A percentile compares a stretch with the other conserved stretches of the same genome.
These are phyloP conservation scores for Knoxdaviesia proteae DNA, from an alignment of 2,329 filamentous ascomycete genomes.

Conservation along the genomic window DNA sequence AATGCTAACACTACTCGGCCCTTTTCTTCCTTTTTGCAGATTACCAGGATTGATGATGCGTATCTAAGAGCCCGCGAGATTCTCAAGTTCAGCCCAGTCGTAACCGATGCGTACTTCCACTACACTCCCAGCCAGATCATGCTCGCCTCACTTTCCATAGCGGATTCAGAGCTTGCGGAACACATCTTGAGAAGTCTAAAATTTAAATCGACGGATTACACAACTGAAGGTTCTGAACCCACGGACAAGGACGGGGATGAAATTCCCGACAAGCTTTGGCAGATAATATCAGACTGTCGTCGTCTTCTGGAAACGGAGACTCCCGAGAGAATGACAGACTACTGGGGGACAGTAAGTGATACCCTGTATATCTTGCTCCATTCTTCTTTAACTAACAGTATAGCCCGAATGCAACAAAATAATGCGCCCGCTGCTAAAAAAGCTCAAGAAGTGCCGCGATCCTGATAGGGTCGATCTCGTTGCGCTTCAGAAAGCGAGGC, in stretches of 20 bases:
- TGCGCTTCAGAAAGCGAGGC: conserved; percentile 42
- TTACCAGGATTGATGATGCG: conserved; percentile 31
- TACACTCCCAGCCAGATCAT: conserved; percentile 90
- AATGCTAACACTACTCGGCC: background rate
- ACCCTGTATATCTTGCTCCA: background rate
- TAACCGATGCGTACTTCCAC: conserved; percentile 94
- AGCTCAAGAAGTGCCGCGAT: conserved; percentile 53
- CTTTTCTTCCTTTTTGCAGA: conserved; percentile 4
- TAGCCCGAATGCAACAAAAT: conserved; percentile 24
- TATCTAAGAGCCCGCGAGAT: conserved; percentile 54
- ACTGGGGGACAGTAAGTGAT: conserved; percentile 28
- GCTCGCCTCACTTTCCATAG: conserved; percentile 59
- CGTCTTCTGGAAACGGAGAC: conserved; percentile 34
- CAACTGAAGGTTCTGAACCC: too few species aligned
- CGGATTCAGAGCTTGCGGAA: conserved; percentile 43
- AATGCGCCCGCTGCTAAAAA: conserved; percentile 40
- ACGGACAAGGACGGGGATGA: too few species aligned
- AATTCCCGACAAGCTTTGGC: conserved; percentile 23
- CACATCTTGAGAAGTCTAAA: conserved; percentile 1
- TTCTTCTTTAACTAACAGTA: conserved; percentile 7
- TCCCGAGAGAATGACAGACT: conserved; percentile 30
- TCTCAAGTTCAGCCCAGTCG: conserved; percentile 57
- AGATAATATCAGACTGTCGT: conserved; percentile 26
- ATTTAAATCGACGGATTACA: too few species aligned
- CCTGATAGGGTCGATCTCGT: conserved; percentile 55